Percentiles rank a stretch among this genome's conserved stretches.
phyloP scores from a whole-genome alignment of 2,329 filamentous ascomycete genomes.

The Claviceps cyperi region DNA sequence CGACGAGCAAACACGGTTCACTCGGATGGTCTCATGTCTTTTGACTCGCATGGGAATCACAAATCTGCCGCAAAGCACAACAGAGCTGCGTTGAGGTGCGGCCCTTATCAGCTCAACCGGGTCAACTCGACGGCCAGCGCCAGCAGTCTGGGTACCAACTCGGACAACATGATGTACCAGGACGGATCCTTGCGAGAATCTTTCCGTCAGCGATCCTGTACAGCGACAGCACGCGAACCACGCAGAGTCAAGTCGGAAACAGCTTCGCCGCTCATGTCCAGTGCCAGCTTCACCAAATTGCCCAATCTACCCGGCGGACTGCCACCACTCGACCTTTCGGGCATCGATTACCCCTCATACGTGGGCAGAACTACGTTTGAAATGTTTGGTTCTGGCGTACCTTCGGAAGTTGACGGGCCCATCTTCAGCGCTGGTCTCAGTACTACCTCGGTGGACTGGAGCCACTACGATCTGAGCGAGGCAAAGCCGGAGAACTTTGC shows the following conservation, averaged over 20 bases:
- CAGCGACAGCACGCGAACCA: constrained; percentile 28
- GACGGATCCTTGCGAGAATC: constrained; percentile 19
- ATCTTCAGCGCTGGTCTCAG: constrained; percentile 49
- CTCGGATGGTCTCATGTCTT: constrained; percentile 43
- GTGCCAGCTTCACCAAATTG: constrained; percentile 35
- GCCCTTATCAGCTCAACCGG: constrained; percentile 45
- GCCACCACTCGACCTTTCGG: constrained; percentile 44
- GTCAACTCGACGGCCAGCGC: constrained; percentile 43
- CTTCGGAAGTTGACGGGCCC: constrained; percentile 38
- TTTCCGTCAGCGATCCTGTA: constrained; percentile 19
- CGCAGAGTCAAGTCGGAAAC: constrained; percentile 47
- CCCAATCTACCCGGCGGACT: constrained; percentile 38
- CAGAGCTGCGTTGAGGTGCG: constrained; percentile 45
- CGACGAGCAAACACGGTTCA: constrained; percentile 48
- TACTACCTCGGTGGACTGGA: constrained; percentile 34
- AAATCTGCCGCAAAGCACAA: constrained; percentile 47
- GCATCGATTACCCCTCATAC: constrained; percentile 36
- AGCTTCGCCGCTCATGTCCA: constrained; percentile 41
- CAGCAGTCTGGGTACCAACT: constrained; percentile 30
- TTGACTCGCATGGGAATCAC: constrained; percentile 51
- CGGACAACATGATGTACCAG: constrained; percentile 26
- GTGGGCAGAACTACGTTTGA: constrained; percentile 33
- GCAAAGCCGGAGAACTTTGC: constrained; percentile 34
- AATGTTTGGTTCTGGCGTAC: constrained; percentile 31
- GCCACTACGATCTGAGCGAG: constrained; percentile 31